Evolutionary conservation across 1,284 basidiomycete species (phyloP).

Genomic region (Leccinum variabile): DNA sequence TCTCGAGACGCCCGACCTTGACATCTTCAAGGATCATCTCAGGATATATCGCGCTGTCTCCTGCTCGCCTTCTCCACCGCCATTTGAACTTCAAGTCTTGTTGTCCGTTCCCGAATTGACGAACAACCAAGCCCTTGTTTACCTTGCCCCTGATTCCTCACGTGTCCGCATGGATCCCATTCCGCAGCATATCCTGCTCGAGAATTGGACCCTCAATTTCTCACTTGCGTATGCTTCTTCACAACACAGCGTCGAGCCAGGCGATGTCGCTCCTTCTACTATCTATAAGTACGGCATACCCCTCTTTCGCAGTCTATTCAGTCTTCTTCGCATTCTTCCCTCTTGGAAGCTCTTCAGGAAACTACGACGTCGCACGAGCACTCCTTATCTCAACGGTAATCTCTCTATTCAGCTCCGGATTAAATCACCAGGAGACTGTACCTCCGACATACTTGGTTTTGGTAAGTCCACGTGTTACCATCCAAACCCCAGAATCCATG

Average conservation of each 20-base stretch:
- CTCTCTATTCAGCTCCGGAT: slow-evolving; percentile 57
- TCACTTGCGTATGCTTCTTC: slow-evolving; percentile 33
- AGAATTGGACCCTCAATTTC: slow-evolving; percentile 66
- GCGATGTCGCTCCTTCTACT: slow-evolving; percentile 64
- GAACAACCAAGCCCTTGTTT: slow-evolving; percentile 69
- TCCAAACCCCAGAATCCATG: slow-evolving; percentile 27
- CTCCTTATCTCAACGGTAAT: slow-evolving; percentile 44
- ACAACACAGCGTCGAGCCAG: slow-evolving; percentile 34
- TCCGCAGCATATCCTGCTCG: slow-evolving; percentile 66
- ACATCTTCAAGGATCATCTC: slow-evolving; percentile 62
- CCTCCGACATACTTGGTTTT: slow-evolving; percentile 40
- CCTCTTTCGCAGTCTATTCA: slow-evolving; percentile 73
- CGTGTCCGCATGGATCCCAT: slow-evolving; percentile 65
- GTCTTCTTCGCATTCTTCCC: slow-evolving; percentile 67
- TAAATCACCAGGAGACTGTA: slow-evolving; percentile 35
- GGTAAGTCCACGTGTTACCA: slow-evolving; percentile 34
- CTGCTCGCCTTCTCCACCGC: slow-evolving; percentile 37
- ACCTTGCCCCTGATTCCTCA: slow-evolving; percentile 55
- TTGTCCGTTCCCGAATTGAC: slow-evolving; percentile 65
- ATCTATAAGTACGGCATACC: slow-evolving; percentile 83
- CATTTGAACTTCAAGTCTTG: slow-evolving; percentile 68
- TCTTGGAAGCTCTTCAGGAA: slow-evolving; percentile 70
- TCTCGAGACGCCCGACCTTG: slow-evolving; percentile 69
- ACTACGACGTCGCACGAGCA: slow-evolving; percentile 47
- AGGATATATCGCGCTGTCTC: slow-evolving; percentile 63